Percentiles rank a stretch among this genome's conserved stretches.
Conservation (phyloP, 345 rosid species). For the Cochlearia excelsa region DNA sequence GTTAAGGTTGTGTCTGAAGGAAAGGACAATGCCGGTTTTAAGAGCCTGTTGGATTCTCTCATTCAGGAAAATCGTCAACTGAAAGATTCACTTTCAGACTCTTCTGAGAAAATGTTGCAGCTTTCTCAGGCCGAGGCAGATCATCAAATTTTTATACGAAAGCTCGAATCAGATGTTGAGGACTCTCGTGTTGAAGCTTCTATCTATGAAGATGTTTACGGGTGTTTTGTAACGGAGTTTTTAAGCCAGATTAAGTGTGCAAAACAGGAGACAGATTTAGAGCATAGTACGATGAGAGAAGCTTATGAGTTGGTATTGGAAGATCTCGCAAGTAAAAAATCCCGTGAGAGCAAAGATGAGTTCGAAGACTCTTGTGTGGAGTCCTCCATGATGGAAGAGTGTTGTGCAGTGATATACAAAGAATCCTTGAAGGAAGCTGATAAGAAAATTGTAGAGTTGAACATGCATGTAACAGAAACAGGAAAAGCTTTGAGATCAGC, state of each 20-base stretch:
- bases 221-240: constrained; percentile 48
- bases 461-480: constrained; percentile 39
- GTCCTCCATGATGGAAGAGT: constrained; percentile 43
- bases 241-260: constrained; percentile 36
- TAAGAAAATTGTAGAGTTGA: constrained; percentile 44
- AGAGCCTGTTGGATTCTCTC: constrained; percentile 51
- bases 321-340: constrained; percentile 41
- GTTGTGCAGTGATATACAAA: constrained; percentile 40
- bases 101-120: constrained; percentile 42
- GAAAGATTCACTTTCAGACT: constrained; percentile 52
- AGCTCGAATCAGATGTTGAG: constrained; percentile 44
- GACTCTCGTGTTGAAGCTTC: constrained; percentile 54
- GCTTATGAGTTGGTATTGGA: constrained; percentile 38
- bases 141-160: constrained; percentile 35
- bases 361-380: constrained; percentile 51
- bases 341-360: constrained; percentile 32
- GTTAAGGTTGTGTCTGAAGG: constrained; percentile 35
- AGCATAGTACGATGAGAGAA: constrained; percentile 35
- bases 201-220: constrained; percentile 48
- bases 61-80: constrained; percentile 48
- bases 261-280: constrained; percentile 39
- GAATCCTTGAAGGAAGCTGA: constrained; percentile 65
- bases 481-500: constrained; percentile 43
- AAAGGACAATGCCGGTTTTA: constrained; percentile 41
- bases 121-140: constrained; percentile 44